Conservation (phyloP, 73 alveolate genomes). For the Paramecium primaurelia region DNA sequence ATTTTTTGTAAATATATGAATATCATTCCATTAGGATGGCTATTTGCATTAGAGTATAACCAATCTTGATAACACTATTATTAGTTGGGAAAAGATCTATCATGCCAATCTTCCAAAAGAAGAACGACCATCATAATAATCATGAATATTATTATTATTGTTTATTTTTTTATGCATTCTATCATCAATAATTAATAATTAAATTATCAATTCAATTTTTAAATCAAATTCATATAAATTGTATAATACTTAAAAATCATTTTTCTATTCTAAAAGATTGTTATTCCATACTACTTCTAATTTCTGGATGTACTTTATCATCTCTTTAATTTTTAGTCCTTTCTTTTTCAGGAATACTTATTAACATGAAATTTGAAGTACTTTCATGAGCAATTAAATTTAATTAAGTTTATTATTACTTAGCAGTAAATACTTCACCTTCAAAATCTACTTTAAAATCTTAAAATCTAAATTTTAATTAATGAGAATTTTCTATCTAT, state of each 20-base stretch:
- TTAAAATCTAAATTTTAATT: background rate
- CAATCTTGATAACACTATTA: constrained; percentile 21
- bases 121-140: background rate
- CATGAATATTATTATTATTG: background rate
- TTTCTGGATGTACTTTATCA: background rate
- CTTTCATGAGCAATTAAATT: background rate
- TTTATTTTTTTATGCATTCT: background rate
- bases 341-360: background rate
- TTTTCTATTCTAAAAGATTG: background rate
- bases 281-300: background rate
- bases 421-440: background rate
- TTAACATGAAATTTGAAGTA: background rate
- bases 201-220: background rate
- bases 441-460: background rate
- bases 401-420: background rate
- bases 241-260: background rate
- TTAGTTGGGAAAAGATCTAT: constrained; percentile 42
- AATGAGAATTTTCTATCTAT: background rate
- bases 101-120: constrained; percentile 34
- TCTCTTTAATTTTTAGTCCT: background rate
- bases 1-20: constrained; percentile 12
- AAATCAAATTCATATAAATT: background rate
- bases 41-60: constrained; percentile 3
- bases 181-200: background rate
- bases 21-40: background rate